These are phyloP conservation scores for Fusarium sp. DNA, from an alignment of 2,329 filamentous ascomycete species.

Conservation along the genomic window DNA sequence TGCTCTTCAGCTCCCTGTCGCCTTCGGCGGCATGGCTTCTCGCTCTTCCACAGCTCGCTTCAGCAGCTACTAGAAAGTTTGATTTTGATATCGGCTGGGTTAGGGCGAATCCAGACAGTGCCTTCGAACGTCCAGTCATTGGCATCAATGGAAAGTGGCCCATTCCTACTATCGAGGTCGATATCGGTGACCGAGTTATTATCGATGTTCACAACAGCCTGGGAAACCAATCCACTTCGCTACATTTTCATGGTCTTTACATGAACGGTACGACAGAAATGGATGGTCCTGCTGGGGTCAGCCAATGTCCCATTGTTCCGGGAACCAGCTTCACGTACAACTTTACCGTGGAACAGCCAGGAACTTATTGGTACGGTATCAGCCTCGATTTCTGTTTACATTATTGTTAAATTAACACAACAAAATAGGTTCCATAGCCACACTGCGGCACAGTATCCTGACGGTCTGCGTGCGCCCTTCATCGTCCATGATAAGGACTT, in stretches of 20 bases:
- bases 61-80: slow-evolving; percentile 62
- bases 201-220: slow-evolving; percentile 69
- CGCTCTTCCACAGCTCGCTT: slow-evolving; percentile 33
- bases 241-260: slow-evolving; percentile 78
- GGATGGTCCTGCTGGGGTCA: slow-evolving; percentile 75
- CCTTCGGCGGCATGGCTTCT: slow-evolving; percentile 34
- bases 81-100: slow-evolving; percentile 80
- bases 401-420: too few relatives aligned
- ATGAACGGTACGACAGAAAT: slow-evolving; percentile 74
- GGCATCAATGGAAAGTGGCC: slow-evolving; percentile 84
- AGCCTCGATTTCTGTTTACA: too few relatives aligned
- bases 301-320: slow-evolving; percentile 74
- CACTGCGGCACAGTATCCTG: slow-evolving; percentile 73
- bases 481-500: slow-evolving; percentile 71
- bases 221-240: slow-evolving; percentile 70
- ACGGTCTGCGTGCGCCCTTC: slow-evolving; percentile 72
- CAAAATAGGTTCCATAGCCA: too few relatives aligned
- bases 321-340: slow-evolving; percentile 75
- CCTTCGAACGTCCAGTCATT: slow-evolving; percentile 70
- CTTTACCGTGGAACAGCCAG: too few relatives aligned
- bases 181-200: slow-evolving; percentile 69
- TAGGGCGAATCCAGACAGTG: slow-evolving; percentile 75
- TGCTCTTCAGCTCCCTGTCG: slow-evolving; percentile 31
- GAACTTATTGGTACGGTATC: too few relatives aligned
- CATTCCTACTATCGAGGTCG: slow-evolving; percentile 71